A percentile compares a stretch with the other conserved stretches of the same genome.
Evolutionary conservation across 495 filamentous ascomycete genomes (phyloP).

Genomic region (Podospora fimiseda): DNA sequence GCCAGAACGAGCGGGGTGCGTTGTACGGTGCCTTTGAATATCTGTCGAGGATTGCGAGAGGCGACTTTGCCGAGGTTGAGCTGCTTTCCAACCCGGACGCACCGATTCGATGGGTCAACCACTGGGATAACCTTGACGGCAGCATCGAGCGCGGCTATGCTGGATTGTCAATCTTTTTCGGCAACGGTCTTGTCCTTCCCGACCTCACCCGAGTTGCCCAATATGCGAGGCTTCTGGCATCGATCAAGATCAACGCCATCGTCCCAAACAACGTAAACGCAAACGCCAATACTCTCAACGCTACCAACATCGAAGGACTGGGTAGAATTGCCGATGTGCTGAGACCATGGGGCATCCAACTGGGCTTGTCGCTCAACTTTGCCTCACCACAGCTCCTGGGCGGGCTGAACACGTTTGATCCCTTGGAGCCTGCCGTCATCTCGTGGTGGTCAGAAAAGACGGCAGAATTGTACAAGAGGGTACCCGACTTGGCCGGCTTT

Average conservation of each 20-base stretch:
- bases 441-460: slow-evolving; percentile 57
- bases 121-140: slow-evolving; percentile 68
- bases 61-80: slow-evolving; percentile 49
- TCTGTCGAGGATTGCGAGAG: slow-evolving; percentile 56
- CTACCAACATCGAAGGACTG: slow-evolving; percentile 54
- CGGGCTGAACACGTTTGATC: slow-evolving; percentile 56
- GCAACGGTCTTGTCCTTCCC: slow-evolving; percentile 43
- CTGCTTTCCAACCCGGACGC: slow-evolving; percentile 53
- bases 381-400: slow-evolving; percentile 55
- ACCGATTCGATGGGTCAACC: slow-evolving; percentile 62
- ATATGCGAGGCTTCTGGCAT: slow-evolving; percentile 64
- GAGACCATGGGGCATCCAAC: slow-evolving; percentile 59
- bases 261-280: slow-evolving; percentile 73
- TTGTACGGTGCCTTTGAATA: slow-evolving; percentile 68
- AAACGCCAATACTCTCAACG: slow-evolving; percentile 49
- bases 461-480: slow-evolving; percentile 47
- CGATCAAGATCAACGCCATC: slow-evolving; percentile 58
- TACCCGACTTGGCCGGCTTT: slow-evolving; percentile 65
- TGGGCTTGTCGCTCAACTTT: slow-evolving; percentile 64
- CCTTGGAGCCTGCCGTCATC: slow-evolving; percentile 53
- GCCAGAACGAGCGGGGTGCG: slow-evolving; percentile 61
- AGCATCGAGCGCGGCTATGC: slow-evolving; percentile 64
- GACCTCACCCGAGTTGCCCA: slow-evolving; percentile 54
- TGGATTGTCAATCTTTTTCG: slow-evolving; percentile 65
- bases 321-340: slow-evolving; percentile 57